phyloP scores from a whole-genome alignment of 371 early-diverging fungal species.

The Lichtheimia hyalospora region DNA sequence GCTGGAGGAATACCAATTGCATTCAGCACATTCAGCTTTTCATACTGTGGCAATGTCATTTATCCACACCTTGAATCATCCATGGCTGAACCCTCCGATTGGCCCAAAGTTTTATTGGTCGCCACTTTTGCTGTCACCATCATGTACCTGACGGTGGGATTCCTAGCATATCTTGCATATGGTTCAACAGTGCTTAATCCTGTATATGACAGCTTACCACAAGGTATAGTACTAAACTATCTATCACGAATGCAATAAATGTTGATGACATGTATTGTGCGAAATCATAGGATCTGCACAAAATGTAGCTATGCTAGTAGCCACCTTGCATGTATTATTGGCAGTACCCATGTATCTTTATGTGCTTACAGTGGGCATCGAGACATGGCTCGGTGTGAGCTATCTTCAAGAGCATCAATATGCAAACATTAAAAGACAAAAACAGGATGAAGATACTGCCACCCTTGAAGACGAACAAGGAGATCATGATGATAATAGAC shows the following conservation, averaged over 20 bases:
- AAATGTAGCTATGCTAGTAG: slow-evolving; percentile 67
- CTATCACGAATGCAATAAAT: too few relatives aligned
- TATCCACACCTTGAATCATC: slow-evolving; percentile 68
- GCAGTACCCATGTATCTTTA: slow-evolving; percentile 81
- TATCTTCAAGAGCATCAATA: background rate
- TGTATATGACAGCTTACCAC: slow-evolving; percentile 64
- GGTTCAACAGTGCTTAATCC: slow-evolving; percentile 71
- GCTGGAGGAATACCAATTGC: slow-evolving; percentile 23
- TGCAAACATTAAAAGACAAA: background rate
- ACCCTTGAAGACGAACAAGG: background rate
- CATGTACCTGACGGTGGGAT: slow-evolving; percentile 75
- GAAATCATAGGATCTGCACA: slow-evolving; percentile 50
- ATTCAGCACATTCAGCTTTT: slow-evolving; percentile 23
- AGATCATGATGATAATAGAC: background rate
- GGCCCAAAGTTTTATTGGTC: slow-evolving; percentile 66
- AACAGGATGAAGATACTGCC: background rate
- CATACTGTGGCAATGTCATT: slow-evolving; percentile 25
- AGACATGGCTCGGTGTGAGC: slow-evolving; percentile 29
- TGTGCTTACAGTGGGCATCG: slow-evolving; percentile 71
- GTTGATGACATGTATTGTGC: too few relatives aligned
- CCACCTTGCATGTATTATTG: slow-evolving; percentile 77
- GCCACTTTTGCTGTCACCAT: slow-evolving; percentile 67
- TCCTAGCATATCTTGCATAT: slow-evolving; percentile 78
- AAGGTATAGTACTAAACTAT: slow-evolving; percentile 3
- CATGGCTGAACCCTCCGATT: slow-evolving; percentile 69